Conservation (phyloP, 768 basidiomycete species). For the Macrocybe gigantea region DNA sequence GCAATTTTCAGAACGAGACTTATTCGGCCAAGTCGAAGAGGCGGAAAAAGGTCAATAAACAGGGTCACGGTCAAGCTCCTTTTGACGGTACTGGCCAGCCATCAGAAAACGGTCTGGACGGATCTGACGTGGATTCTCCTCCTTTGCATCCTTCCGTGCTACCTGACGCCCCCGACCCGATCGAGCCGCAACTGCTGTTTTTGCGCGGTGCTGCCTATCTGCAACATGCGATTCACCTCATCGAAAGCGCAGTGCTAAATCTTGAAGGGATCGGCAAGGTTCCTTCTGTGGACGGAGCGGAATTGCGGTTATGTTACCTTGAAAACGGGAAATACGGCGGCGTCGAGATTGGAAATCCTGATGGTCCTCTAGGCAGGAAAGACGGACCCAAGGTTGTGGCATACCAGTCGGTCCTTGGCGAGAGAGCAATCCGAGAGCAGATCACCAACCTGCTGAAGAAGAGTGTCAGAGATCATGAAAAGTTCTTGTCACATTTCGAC, state of each 20-base stretch:
- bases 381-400: conserved; percentile 55
- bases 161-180: conserved; percentile 78
- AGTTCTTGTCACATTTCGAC: conserved; percentile 80
- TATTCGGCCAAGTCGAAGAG: conserved; percentile 39
- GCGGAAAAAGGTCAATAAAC: conserved; percentile 40
- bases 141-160: conserved; percentile 67
- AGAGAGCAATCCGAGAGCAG: conserved; percentile 52
- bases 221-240: conserved; percentile 69
- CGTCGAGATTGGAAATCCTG: conserved; percentile 75
- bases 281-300: conserved; percentile 59
- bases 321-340: conserved; percentile 78
- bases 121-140: conserved; percentile 40
- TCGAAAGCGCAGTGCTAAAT: conserved; percentile 66
- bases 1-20: conserved; percentile 26
- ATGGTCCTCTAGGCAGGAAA: conserved; percentile 64
- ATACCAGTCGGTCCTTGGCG: conserved; percentile 56
- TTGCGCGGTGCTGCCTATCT: conserved; percentile 79
- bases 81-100: conserved; percentile 48
- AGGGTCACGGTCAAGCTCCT: conserved; percentile 57
- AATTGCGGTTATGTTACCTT: conserved; percentile 72
- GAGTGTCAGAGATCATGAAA: conserved; percentile 79
- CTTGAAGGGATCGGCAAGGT: conserved; percentile 65
- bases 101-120: conserved; percentile 21
- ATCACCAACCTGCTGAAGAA: conserved; percentile 60
- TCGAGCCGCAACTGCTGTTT: conserved; percentile 82